Conservation (phyloP, 2,329 filamentous ascomycete genomes). For the Cordyceps pruinosa region DNA sequence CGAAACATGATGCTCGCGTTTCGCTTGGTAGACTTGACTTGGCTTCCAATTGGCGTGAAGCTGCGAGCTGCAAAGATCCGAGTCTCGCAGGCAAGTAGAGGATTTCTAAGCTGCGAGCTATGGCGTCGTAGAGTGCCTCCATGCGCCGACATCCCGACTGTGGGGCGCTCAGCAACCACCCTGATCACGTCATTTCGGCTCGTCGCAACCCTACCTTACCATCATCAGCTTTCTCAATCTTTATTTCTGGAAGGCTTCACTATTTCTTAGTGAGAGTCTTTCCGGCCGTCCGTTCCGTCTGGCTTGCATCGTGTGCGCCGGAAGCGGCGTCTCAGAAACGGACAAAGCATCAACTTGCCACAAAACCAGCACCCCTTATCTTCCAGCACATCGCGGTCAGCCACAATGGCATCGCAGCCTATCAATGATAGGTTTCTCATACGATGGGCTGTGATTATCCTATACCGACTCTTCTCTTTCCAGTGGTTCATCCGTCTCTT, state of each 20-base stretch:
- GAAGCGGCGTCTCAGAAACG: too few species aligned
- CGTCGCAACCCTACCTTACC: constrained; percentile 6
- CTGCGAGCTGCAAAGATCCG: neutral
- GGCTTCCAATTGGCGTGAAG: constrained; percentile 1
- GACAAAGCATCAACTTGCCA: too few species aligned
- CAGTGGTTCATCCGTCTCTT: neutral
- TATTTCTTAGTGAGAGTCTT: too few species aligned
- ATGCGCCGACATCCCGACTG: neutral
- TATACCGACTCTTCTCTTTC: neutral
- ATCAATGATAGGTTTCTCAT: neutral
- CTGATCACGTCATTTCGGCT: constrained; percentile 12
- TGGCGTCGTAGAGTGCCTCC: neutral
- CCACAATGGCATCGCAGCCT: neutral
- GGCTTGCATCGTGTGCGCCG: too few species aligned
- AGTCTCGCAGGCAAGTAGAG: neutral
- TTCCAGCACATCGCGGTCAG: neutral
- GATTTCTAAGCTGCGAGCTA: neutral
- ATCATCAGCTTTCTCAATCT: too few species aligned
- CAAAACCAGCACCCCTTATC: too few species aligned
- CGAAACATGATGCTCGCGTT: constrained; percentile 52
- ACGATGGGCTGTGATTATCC: neutral
- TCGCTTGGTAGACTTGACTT: neutral
- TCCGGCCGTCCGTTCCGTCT: too few species aligned
- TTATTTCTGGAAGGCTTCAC: too few species aligned
- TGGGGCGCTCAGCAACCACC: neutral